These are phyloP conservation scores for Phytophthora quininea DNA, from an alignment of 352 stramenopile genomes.

Conservation along the genomic window DNA sequence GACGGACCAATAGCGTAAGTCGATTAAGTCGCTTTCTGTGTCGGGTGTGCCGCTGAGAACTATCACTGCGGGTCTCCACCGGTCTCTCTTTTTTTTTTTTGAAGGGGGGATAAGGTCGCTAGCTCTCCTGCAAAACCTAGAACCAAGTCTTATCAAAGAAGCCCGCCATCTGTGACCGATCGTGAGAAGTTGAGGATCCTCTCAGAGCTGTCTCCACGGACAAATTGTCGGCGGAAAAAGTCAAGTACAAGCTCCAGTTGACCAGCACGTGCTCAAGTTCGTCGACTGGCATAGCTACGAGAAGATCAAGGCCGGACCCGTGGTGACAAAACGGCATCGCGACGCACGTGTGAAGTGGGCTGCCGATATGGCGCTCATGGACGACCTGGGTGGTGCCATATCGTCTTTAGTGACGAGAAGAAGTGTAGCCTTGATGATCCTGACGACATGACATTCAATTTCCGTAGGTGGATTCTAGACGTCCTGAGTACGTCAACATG, in stretches of 20 bases:
- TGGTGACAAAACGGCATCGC: neutral
- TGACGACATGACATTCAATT: neutral
- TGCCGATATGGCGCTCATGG: neutral
- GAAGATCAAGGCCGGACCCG: neutral
- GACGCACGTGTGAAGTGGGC: neutral
- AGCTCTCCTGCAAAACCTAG: neutral
- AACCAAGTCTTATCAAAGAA: neutral
- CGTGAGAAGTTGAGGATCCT: neutral
- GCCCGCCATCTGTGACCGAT: neutral
- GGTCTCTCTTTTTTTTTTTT: no score
- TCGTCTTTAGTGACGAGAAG: neutral
- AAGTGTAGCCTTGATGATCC: neutral
- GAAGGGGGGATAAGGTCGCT: neutral
- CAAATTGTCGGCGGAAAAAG: neutral
- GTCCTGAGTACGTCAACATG: neutral
- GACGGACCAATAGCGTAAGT: neutral
- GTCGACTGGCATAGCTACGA: neutral
- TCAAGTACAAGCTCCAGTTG: neutral
- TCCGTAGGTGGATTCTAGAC: neutral
- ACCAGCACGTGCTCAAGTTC: neutral
- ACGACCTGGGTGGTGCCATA: neutral
- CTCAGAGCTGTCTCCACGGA: neutral
- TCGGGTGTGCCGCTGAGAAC: neutral
- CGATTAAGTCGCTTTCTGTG: neutral
- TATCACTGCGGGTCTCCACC: no score